Evolutionary conservation across 225 moss, liverwort and hornwort genomes (phyloP).

Genomic region (Asterella californica): DNA sequence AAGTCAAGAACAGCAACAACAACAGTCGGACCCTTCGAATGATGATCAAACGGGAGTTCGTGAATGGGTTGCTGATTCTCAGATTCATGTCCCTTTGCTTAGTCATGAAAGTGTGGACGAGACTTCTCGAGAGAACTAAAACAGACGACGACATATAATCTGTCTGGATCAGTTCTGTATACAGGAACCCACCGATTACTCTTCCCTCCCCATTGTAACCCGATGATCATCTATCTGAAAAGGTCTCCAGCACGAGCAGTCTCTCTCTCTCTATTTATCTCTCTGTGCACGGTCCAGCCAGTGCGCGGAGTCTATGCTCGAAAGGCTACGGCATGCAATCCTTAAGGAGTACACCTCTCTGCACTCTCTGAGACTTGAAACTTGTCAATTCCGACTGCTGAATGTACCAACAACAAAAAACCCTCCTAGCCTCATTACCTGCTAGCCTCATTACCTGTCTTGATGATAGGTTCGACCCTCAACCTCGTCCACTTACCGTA

Average conservation of each 20-base stretch:
- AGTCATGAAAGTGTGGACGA: neutral
- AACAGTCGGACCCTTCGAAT: neutral
- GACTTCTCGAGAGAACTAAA: neutral
- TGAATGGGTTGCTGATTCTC: slow-evolving; percentile 4
- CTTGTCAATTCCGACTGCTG: too few relatives aligned
- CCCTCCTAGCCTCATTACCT: too few relatives aligned
- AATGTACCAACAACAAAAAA: too few relatives aligned
- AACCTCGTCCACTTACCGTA: too few relatives aligned
- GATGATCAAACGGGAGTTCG: neutral
- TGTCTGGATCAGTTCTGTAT: neutral
- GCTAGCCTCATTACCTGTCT: too few relatives aligned
- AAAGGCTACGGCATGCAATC: too few relatives aligned
- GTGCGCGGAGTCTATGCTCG: too few relatives aligned
- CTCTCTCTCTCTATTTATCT: neutral
- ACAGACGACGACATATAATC: neutral
- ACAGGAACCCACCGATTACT: neutral
- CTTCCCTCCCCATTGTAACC: neutral
- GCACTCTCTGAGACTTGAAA: too few relatives aligned
- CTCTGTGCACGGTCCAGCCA: neutral
- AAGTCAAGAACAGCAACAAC: slow-evolving; percentile 7
- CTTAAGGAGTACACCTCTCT: too few relatives aligned
- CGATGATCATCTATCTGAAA: neutral
- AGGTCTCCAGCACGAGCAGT: neutral
- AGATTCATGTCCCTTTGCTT: slow-evolving; percentile 1
- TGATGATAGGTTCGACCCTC: too few relatives aligned